phyloP scores from a whole-genome alignment of 2,329 filamentous ascomycete species.

The Sporothrix mexicana region DNA sequence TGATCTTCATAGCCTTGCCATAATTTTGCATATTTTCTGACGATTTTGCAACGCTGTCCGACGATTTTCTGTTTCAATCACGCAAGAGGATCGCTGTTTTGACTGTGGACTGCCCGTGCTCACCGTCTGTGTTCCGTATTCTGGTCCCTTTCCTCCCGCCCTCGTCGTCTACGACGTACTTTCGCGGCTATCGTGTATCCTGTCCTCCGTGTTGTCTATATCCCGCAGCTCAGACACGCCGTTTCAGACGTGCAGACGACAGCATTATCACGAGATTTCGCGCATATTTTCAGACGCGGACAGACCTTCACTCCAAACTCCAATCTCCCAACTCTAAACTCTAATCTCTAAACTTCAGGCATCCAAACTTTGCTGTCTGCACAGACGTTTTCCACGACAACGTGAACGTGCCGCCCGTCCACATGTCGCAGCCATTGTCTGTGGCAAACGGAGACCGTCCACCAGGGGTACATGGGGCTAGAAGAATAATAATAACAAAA shows the following conservation, averaged over 20 bases:
- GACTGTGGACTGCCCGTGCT: neutral
- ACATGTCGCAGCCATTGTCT: neutral
- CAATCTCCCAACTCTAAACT: too few species aligned
- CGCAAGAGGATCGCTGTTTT: constrained; percentile 1
- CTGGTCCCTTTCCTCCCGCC: neutral
- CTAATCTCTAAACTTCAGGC: too few species aligned
- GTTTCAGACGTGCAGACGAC: constrained; percentile 4
- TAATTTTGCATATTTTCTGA: neutral
- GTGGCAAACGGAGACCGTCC: too few species aligned
- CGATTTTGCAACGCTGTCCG: neutral
- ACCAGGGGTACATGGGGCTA: too few species aligned
- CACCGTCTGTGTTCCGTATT: neutral
- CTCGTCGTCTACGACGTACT: neutral
- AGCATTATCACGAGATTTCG: neutral
- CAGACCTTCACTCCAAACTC: neutral
- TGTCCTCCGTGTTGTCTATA: neutral
- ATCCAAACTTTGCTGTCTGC: neutral
- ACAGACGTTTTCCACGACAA: neutral
- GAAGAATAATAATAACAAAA: too few species aligned
- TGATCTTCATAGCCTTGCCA: neutral
- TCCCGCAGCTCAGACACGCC: neutral
- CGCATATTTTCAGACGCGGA: neutral
- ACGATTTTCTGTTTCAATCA: constrained; percentile 23
- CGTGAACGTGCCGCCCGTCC: neutral
- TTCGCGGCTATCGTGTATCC: constrained; percentile 3